Conservation (phyloP, 2,329 filamentous ascomycete species). For the Eutypa lata region DNA sequence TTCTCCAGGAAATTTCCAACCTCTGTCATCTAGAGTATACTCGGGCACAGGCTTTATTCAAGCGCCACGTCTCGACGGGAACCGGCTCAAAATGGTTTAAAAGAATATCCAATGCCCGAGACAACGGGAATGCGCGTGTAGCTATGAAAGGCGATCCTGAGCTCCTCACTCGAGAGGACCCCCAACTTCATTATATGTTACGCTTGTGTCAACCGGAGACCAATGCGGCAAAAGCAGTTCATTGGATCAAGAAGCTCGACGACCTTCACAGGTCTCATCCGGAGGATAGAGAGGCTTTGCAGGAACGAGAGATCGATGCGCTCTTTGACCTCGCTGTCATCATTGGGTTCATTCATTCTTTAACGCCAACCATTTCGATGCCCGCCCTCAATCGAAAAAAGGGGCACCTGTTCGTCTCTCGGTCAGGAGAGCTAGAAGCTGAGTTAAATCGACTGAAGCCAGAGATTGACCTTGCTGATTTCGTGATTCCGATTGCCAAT, state of each 20-base stretch:
- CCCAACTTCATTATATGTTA: conserved; percentile 41
- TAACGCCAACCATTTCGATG: conserved; percentile 30
- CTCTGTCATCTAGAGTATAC: conserved; percentile 41
- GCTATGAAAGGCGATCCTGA: conserved; percentile 40
- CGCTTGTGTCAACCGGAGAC: conserved; percentile 40
- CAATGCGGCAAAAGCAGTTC: conserved; percentile 29
- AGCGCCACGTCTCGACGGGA: conserved; percentile 35
- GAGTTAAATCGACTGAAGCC: conserved; percentile 38
- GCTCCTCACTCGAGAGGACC: conserved; percentile 32
- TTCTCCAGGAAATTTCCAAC: conserved; percentile 46
- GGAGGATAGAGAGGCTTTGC: conserved; percentile 30
- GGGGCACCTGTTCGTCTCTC: conserved; percentile 33
- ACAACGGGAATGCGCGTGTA: conserved; percentile 36
- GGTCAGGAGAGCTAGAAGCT: conserved; percentile 28
- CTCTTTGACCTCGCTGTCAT: conserved; percentile 36
- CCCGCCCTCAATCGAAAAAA: conserved; percentile 38
- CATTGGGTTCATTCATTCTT: conserved; percentile 35
- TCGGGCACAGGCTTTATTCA: conserved; percentile 36
- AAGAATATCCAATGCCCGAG: conserved; percentile 31
- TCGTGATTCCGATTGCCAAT: conserved; percentile 38
- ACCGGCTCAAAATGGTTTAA: conserved; percentile 40
- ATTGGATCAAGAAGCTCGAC: conserved; percentile 39
- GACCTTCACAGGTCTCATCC: conserved; percentile 34
- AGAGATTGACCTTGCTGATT: conserved; percentile 37
- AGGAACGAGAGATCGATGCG: conserved; percentile 29